A percentile compares a stretch with the other conserved stretches of the same genome.
Evolutionary conservation across 805 yeast species (phyloP).

Genomic region (Sugiyamaella lignohabitans): DNA sequence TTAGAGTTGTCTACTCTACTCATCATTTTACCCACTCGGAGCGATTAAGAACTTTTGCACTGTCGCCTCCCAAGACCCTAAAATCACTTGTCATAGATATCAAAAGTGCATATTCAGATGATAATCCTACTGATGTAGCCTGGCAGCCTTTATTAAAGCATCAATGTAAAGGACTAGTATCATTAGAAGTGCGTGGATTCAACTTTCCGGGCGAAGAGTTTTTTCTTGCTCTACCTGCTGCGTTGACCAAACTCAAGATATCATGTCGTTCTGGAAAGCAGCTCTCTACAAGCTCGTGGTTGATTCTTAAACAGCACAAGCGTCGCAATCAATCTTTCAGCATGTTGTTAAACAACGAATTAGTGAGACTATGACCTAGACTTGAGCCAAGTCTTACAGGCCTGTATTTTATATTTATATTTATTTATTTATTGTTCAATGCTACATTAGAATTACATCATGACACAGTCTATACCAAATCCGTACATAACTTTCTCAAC

Average conservation of each 20-base stretch:
- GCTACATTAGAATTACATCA: conserved; percentile 30
- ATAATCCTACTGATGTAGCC: neutral
- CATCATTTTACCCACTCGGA: conserved; percentile 4
- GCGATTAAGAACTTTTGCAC: conserved; percentile 4
- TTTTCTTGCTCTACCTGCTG: conserved; percentile 1
- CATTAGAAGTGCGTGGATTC: conserved; percentile 5
- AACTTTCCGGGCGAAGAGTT: conserved; percentile 6
- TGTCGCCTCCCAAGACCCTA: conserved; percentile 5
- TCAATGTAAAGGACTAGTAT: conserved; percentile 1
- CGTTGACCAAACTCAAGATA: neutral
- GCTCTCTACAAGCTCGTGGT: neutral
- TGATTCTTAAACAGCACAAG: neutral
- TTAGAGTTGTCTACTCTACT: conserved; percentile 1
- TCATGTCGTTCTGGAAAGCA: neutral
- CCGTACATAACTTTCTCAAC: conserved; percentile 97
- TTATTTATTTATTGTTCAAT: neutral
- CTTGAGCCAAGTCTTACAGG: too few species aligned
- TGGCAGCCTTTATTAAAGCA: conserved; percentile 5
- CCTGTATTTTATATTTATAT: neutral
- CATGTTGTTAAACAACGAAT: neutral
- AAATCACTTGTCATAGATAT: neutral
- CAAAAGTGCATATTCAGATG: neutral
- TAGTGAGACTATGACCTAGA: too few species aligned
- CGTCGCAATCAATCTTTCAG: neutral
- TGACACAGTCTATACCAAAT: conserved; percentile 66